These are phyloP conservation scores for Ramularia collo-cygni DNA, from an alignment of 2,329 filamentous ascomycete species.

Conservation along the genomic window DNA sequence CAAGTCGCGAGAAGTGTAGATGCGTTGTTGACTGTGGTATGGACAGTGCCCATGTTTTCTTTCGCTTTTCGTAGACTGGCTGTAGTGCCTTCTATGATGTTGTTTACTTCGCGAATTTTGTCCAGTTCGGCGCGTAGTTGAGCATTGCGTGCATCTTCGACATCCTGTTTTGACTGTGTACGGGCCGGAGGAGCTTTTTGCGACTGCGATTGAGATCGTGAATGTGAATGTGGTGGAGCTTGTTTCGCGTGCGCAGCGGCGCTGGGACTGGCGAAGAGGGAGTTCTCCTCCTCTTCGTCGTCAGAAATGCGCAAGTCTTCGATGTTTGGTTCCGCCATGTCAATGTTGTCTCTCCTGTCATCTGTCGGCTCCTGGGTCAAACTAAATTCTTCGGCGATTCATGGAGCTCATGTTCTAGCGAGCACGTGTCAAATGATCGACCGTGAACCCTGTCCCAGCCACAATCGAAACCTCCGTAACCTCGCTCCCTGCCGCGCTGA, in stretches of 20 bases:
- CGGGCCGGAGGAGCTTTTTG: conserved; percentile 22
- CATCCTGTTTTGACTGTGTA: conserved; percentile 21
- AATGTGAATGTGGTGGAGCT: conserved; percentile 33
- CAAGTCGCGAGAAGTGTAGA: conserved; percentile 88
- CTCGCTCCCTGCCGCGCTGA: too few species aligned
- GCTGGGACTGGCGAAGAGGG: conserved; percentile 52
- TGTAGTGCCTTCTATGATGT: conserved; percentile 73
- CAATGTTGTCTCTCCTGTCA: conserved; percentile 1
- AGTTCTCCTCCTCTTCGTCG: conserved; percentile 49
- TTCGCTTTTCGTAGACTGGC: conserved; percentile 64
- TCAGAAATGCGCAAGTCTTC: conserved; percentile 36
- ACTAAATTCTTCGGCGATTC: too few species aligned
- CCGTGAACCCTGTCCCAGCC: too few species aligned
- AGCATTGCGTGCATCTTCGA: conserved; percentile 64
- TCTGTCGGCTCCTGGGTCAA: too few species aligned
- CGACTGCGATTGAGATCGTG: conserved; percentile 30
- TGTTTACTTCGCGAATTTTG: conserved; percentile 78
- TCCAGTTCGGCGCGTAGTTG: conserved; percentile 72
- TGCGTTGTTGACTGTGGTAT: conserved; percentile 76
- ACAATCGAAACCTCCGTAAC: too few species aligned
- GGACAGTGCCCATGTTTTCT: conserved; percentile 77
- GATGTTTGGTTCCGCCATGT: conserved; percentile 36
- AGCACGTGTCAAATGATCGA: too few species aligned
- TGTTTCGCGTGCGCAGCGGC: conserved; percentile 31
- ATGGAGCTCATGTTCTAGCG: too few species aligned